Percentiles rank a stretch among this genome's conserved stretches.
phyloP scores from a whole-genome alignment of 31 red algal species.

The Asparagopsis taxiformis region DNA sequence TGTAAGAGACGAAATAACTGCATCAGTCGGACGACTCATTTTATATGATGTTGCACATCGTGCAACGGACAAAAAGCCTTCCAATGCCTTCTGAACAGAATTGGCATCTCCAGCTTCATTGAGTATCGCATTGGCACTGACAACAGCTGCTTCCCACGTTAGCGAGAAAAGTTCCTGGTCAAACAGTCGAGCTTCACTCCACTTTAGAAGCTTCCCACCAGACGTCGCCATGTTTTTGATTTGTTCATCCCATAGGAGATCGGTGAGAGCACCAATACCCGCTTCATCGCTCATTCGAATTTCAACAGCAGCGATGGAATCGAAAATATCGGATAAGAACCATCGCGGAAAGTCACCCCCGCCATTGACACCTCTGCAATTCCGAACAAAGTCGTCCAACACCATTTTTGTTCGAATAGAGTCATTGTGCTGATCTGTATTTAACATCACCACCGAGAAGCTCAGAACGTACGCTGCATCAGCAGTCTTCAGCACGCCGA shows the following conservation, averaged over 20 bases:
- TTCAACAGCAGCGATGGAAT: constrained; percentile 85
- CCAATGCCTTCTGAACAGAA: constrained; percentile 83
- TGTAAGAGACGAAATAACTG: constrained; percentile 66
- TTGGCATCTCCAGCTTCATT: constrained; percentile 64
- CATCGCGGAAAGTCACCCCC: constrained; percentile 77
- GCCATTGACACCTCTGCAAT: constrained; percentile 95
- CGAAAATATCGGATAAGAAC: constrained; percentile 81
- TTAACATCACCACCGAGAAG: constrained; percentile 97
- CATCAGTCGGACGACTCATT: constrained; percentile 71
- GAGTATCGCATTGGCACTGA: constrained; percentile 62
- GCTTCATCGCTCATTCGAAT: constrained; percentile 95
- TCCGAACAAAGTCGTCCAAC: constrained; percentile 87
- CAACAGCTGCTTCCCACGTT: constrained; percentile 68
- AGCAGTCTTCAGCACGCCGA: constrained; percentile 68
- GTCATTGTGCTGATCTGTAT: constrained; percentile 96
- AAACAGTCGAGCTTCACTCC: constrained; percentile 32
- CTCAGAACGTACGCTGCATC: constrained; percentile 91
- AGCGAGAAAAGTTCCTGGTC: constrained; percentile 82
- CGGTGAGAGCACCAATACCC: constrained; percentile 86
- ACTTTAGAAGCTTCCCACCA: constrained; percentile 24
- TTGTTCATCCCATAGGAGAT: constrained; percentile 89
- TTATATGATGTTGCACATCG: constrained; percentile 69
- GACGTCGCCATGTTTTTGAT: constrained; percentile 32
- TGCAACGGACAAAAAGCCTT: constrained; percentile 76
- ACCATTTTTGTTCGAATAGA: constrained; percentile 94